A percentile compares a stretch with the other conserved stretches of the same genome.
Evolutionary conservation across 768 basidiomycete genomes (phyloP).

Genomic region (Gymnopilus dilepis): DNA sequence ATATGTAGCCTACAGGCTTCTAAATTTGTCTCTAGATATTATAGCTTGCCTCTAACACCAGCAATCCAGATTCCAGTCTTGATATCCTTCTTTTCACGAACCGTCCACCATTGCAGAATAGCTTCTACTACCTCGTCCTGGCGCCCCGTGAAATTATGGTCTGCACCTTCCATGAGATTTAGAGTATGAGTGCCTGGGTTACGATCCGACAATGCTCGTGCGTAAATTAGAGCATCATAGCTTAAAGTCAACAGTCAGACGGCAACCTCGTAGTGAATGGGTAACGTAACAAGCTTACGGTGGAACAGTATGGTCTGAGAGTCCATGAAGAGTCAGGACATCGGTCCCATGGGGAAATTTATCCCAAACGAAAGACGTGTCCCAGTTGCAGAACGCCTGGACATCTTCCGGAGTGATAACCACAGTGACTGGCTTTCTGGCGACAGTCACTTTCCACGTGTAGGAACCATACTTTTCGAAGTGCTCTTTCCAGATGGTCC

Average conservation of each 20-base stretch:
- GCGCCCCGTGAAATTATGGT: conserved; percentile 78
- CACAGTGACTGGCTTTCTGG: conserved; percentile 58
- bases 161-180: conserved; percentile 72
- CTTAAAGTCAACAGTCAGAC: conserved; percentile 38
- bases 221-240: conserved; percentile 76
- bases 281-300: conserved; percentile 51
- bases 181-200: conserved; percentile 73
- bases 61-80: conserved; percentile 69
- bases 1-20: conserved; percentile 1
- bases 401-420: conserved; percentile 65
- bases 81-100: conserved; percentile 49
- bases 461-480: conserved; percentile 64
- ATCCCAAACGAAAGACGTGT: conserved; percentile 71
- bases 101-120: conserved; percentile 72
- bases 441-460: conserved; percentile 68
- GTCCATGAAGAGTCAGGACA: conserved; percentile 82
- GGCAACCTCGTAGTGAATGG: neutral
- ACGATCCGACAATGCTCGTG: conserved; percentile 60
- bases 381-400: conserved; percentile 64
- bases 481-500: conserved; percentile 49
- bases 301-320: conserved; percentile 69
- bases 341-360: conserved; percentile 65
- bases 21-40: conserved; percentile 5
- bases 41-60: conserved; percentile 48
- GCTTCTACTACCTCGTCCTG: conserved; percentile 71